These are phyloP conservation scores for Phaeoacremonium minimum DNA, from an alignment of 2,329 filamentous ascomycete species.

Conservation along the genomic window DNA sequence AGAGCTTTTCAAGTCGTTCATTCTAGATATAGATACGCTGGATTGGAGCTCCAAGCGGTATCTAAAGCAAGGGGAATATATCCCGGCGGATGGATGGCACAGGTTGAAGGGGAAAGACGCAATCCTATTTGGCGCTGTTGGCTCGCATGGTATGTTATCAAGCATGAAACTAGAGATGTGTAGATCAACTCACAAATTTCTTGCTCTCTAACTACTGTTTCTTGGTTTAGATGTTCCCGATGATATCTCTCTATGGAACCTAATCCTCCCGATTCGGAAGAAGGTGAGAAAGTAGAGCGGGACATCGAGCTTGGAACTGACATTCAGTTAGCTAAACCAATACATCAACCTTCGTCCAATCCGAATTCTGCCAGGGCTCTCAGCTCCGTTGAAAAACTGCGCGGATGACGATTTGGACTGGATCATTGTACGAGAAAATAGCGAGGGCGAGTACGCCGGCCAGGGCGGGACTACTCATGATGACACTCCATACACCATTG, in stretches of 20 bases:
- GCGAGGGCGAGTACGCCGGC: slow-evolving; percentile 61
- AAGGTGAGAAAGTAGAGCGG: background rate
- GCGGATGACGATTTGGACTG: slow-evolving; percentile 53
- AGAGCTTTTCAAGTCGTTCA: slow-evolving; percentile 49
- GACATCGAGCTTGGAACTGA: background rate
- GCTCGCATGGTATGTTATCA: slow-evolving; percentile 15
- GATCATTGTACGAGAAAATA: slow-evolving; percentile 64
- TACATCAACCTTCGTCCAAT: slow-evolving; percentile 64
- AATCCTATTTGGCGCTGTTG: slow-evolving; percentile 24
- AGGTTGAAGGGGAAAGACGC: slow-evolving; percentile 32
- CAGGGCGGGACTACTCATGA: slow-evolving; percentile 57
- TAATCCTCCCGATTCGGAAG: slow-evolving; percentile 54
- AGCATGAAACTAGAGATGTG: no score
- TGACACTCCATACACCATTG: slow-evolving; percentile 52
- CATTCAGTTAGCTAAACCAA: slow-evolving; percentile 58
- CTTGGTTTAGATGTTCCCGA: slow-evolving; percentile 59
- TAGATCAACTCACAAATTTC: no score
- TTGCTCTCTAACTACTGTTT: no score
- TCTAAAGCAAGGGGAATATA: slow-evolving; percentile 61
- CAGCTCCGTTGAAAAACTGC: slow-evolving; percentile 48
- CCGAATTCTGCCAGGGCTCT: slow-evolving; percentile 51
- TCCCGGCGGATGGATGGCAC: slow-evolving; percentile 56
- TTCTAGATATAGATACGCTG: slow-evolving; percentile 56
- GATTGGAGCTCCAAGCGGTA: slow-evolving; percentile 66
- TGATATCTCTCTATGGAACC: slow-evolving; percentile 61